Conservation (phyloP, 1,284 basidiomycete species). For the Sporisorium graminicola region DNA sequence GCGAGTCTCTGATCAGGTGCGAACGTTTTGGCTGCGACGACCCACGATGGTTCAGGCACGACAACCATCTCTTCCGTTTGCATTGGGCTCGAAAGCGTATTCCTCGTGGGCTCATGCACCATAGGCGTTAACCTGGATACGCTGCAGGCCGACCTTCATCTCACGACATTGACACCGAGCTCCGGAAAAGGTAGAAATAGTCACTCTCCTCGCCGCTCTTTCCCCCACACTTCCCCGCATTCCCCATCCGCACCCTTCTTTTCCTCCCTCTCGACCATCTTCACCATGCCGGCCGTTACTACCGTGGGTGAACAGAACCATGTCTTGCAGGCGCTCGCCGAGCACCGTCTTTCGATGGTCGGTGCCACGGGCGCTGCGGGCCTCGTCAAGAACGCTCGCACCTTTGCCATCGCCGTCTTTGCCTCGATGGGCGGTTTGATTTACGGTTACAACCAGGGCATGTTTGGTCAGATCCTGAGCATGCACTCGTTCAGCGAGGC, state of each 20-base stretch:
- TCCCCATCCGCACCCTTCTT: too few species aligned
- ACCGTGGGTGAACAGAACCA: slow-evolving; percentile 9
- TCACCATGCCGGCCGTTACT: slow-evolving; percentile 17
- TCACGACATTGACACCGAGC: neutral
- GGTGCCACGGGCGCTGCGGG: slow-evolving; percentile 51
- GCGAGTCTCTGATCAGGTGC: slow-evolving; percentile 8
- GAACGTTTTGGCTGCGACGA: neutral
- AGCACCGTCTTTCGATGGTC: slow-evolving; percentile 47
- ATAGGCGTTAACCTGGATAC: neutral
- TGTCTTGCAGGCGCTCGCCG: slow-evolving; percentile 38
- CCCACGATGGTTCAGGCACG: neutral
- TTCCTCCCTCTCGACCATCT: neutral
- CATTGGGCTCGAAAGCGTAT: neutral
- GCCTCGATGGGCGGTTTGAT: slow-evolving; percentile 82
- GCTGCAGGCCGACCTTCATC: slow-evolving; percentile 4
- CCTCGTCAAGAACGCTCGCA: slow-evolving; percentile 55
- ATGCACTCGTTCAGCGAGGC: slow-evolving; percentile 79
- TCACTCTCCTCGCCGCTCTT: neutral
- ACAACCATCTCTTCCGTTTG: too few species aligned
- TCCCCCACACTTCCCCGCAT: slow-evolving; percentile 2
- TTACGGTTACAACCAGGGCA: slow-evolving; percentile 82
- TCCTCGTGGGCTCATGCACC: neutral
- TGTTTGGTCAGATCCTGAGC: slow-evolving; percentile 76
- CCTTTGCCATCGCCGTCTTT: slow-evolving; percentile 59
- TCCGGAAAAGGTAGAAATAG: slow-evolving; percentile 12